Evolutionary conservation across 345 rosid genomes (phyloP).

Genomic region (Streptanthus diversifolius): DNA sequence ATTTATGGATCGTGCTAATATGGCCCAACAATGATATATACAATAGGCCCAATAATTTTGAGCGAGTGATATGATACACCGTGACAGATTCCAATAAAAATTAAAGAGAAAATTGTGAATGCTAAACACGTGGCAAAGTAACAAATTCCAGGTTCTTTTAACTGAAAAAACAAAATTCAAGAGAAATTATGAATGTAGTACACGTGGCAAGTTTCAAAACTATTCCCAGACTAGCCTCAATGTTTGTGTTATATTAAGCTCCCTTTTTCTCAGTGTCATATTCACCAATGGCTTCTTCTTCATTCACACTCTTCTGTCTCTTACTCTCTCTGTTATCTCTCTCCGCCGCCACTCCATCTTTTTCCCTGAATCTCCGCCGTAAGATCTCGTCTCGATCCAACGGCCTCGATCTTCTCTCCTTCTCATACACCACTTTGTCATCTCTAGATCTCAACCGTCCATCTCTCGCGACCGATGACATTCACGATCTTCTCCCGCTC

Average conservation of each 20-base stretch:
- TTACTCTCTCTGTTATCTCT: constrained; percentile 14
- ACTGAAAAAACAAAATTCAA: no score
- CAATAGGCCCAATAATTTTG: no score
- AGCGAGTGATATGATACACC: no score
- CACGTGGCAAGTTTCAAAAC: not conserved
- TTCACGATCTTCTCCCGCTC: constrained; percentile 63
- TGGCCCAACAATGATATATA: no score
- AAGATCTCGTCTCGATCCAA: constrained; percentile 13
- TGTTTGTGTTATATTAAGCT: not conserved
- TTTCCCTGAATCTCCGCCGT: constrained; percentile 11
- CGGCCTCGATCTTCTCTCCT: constrained; percentile 23
- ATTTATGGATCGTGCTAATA: no score
- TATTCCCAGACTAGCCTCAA: constrained; percentile 1
- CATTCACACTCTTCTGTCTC: constrained; percentile 16
- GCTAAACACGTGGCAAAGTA: no score
- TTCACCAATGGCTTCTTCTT: constrained; percentile 16
- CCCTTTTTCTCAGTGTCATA: not conserved
- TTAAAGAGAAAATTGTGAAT: no score
- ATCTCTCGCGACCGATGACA: constrained; percentile 33
- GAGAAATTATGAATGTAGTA: not conserved
- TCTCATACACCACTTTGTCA: constrained; percentile 28
- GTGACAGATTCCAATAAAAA: no score
- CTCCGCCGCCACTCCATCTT: constrained; percentile 3
- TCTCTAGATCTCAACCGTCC: constrained; percentile 15
- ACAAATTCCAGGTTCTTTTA: no score